These are phyloP conservation scores for Nematocida sp. DNA, from an alignment of 371 early-diverging fungal species.

Conservation along the genomic window DNA sequence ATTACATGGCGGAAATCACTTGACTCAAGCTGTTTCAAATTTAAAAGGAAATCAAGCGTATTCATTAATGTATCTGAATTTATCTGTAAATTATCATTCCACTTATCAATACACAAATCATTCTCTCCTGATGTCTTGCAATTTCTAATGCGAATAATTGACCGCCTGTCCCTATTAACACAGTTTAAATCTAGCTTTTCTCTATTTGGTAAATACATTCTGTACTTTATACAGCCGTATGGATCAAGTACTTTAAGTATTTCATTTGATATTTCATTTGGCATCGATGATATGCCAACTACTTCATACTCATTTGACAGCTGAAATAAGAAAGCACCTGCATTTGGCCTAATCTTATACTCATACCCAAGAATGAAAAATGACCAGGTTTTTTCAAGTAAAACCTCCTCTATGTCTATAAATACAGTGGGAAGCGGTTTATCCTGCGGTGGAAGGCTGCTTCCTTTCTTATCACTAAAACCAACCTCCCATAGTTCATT, in stretches of 20 bases:
- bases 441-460: conserved; percentile 23
- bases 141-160: conserved; percentile 12
- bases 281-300: conserved; percentile 38
- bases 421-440: conserved; percentile 31
- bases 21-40: conserved; percentile 22
- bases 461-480: conserved; percentile 8
- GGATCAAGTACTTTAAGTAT: conserved; percentile 20
- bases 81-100: not conserved
- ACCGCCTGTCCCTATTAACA: not conserved
- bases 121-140: not conserved
- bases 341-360: conserved; percentile 32
- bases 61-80: not conserved
- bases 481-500: conserved; percentile 11
- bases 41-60: conserved; percentile 41
- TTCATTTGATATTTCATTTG: conserved; percentile 30
- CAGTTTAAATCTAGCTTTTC: not conserved
- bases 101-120: conserved; percentile 11
- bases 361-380: conserved; percentile 32
- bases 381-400: conserved; percentile 28
- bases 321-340: conserved; percentile 40
- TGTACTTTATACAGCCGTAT: conserved; percentile 50
- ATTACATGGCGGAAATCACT: conserved; percentile 26
- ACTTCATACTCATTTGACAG: conserved; percentile 48
- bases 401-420: conserved; percentile 48
- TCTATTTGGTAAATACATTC: conserved; percentile 34